Conservation (phyloP, 768 basidiomycete genomes). For the Trametopsis cervina region DNA sequence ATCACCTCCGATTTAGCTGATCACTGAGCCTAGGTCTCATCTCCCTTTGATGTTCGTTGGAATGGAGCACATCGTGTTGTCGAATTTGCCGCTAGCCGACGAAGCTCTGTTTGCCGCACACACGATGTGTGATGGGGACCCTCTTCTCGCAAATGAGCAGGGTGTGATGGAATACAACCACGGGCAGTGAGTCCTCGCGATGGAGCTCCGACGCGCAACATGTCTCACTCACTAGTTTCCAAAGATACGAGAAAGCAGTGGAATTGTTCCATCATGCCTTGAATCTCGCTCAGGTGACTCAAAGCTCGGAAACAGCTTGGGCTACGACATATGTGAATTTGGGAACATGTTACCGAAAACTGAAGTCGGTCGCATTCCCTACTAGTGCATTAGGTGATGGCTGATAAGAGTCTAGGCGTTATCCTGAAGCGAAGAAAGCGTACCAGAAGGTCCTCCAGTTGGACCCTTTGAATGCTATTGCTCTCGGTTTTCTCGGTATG, state of each 20-base stretch:
- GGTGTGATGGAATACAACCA: constrained; percentile 91
- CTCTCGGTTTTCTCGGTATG: constrained; percentile 86
- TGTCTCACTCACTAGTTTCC: neutral
- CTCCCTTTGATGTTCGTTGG: constrained; percentile 93
- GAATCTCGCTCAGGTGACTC: constrained; percentile 76
- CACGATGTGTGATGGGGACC: constrained; percentile 80
- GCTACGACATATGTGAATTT: constrained; percentile 87
- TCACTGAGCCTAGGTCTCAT: constrained; percentile 66
- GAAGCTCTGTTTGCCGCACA: constrained; percentile 84
- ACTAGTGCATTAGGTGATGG: neutral
- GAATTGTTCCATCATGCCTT: constrained; percentile 69
- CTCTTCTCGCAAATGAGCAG: constrained; percentile 84
- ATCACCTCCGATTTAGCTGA: neutral
- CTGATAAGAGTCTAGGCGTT: constrained; percentile 21
- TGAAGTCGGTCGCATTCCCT: constrained; percentile 45
- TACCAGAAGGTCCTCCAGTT: constrained; percentile 82
- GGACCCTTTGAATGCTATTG: constrained; percentile 76
- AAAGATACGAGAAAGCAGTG: constrained; percentile 68
- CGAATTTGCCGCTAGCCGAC: constrained; percentile 73
- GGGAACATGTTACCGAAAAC: constrained; percentile 81
- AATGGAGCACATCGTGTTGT: constrained; percentile 94
- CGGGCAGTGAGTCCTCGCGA: constrained; percentile 51
- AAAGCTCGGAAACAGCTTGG: constrained; percentile 83
- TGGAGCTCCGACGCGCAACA: neutral
- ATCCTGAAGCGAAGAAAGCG: constrained; percentile 59